Evolutionary conservation across 176 grass and related monocot species (phyloP).

Genomic region (Eragrostis nindensis): DNA sequence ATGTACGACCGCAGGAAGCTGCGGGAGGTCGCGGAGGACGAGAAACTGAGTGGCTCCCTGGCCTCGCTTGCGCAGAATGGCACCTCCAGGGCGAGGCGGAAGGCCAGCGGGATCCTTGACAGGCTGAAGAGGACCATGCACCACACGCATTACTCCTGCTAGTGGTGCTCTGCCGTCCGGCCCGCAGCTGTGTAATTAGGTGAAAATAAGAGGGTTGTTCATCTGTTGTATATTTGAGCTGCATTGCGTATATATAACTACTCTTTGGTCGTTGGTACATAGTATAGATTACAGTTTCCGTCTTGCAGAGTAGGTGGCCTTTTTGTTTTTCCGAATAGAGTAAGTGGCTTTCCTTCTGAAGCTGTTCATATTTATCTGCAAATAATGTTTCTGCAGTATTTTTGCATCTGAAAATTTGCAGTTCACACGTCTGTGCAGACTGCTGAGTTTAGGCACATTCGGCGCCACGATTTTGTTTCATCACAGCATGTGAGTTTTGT

Average conservation of each 20-base stretch:
- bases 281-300: conserved; percentile 17
- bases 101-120: conserved; percentile 64
- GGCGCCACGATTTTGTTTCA: background rate
- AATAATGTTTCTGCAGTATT: conserved; percentile 15
- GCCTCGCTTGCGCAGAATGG: conserved; percentile 60
- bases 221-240: conserved; percentile 48
- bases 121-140: conserved; percentile 60
- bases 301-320: conserved; percentile 11
- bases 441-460: background rate
- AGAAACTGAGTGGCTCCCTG: conserved; percentile 56
- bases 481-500: background rate
- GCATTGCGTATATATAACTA: conserved; percentile 34
- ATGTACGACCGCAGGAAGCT: conserved; percentile 64
- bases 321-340: no score
- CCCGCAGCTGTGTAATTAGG: conserved; percentile 25
- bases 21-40: conserved; percentile 52
- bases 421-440: no score
- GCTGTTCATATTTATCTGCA: background rate
- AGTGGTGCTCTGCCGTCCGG: background rate
- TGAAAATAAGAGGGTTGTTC: conserved; percentile 37
- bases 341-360: background rate
- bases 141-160: conserved; percentile 69
- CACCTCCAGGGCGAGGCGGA: conserved; percentile 58
- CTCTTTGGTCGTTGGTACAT: conserved; percentile 41
- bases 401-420: background rate